Evolutionary conservation across 78 protist genomes (phyloP).

Genomic region (Ministeria vibrans): DNA sequence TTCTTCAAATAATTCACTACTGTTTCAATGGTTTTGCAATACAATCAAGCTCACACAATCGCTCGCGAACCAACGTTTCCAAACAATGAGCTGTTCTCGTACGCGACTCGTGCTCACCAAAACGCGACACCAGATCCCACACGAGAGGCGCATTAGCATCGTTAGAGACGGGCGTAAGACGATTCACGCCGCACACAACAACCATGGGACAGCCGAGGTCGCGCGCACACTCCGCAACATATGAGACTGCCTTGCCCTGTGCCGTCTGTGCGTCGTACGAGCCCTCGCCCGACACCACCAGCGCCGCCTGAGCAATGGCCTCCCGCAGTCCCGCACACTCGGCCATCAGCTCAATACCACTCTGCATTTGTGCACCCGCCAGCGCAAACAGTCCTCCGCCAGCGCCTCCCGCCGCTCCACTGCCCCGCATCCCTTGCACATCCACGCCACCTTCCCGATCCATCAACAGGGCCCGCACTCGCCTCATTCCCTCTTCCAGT

Average conservation of each 20-base stretch:
- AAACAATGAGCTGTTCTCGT: no score
- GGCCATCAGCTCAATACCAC: neutral
- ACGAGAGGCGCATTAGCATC: no score
- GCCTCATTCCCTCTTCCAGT: conserved; percentile 10
- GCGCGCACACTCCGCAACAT: neutral
- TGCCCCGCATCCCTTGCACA: neutral
- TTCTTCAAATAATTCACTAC: no score
- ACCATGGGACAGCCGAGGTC: neutral
- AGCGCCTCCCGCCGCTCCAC: conserved; percentile 22
- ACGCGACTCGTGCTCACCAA: no score
- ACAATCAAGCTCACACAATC: no score
- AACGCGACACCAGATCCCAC: no score
- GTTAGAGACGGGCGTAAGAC: neutral
- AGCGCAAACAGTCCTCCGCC: conserved; percentile 13
- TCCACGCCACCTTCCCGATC: neutral
- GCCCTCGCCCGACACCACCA: conserved; percentile 23
- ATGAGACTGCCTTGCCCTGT: conserved; percentile 11
- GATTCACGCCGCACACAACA: neutral
- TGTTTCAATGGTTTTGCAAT: no score
- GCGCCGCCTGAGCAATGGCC: neutral
- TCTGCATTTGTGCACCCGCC: neutral
- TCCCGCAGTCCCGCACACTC: neutral
- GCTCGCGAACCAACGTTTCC: no score
- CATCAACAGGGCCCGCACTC: neutral
- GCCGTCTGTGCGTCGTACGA: conserved; percentile 15